Conservation (phyloP, 257 asterid species). For the Solanum pimpinellifolium region DNA sequence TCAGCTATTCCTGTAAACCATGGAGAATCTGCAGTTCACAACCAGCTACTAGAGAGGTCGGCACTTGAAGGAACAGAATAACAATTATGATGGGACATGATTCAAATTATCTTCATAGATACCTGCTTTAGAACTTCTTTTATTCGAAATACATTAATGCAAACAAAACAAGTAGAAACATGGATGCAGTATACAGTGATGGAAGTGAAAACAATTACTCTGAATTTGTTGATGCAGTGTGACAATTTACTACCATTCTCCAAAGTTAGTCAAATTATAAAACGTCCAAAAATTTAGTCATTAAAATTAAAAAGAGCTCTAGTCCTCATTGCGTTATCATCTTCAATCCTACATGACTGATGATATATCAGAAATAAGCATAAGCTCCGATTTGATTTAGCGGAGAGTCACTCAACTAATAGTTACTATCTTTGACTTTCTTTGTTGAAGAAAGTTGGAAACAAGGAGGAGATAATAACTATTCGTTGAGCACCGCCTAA, state of each 20-base stretch:
- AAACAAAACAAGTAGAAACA: neutral
- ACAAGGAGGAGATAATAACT: neutral
- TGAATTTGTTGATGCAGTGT: neutral
- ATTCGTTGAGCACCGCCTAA: neutral
- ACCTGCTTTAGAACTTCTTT: neutral
- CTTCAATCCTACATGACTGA: neutral
- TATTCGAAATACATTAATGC: neutral
- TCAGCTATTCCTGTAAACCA: neutral
- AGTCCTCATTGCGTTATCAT: neutral
- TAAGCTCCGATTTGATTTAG: neutral
- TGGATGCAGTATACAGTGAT: neutral
- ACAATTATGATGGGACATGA: neutral
- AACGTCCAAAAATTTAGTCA: neutral
- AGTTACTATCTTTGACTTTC: neutral
- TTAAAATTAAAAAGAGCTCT: neutral
- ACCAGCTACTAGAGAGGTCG: neutral
- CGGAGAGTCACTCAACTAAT: neutral
- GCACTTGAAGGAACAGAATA: neutral
- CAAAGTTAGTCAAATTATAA: neutral
- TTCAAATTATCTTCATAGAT: neutral
- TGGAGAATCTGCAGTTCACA: neutral
- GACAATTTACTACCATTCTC: neutral
- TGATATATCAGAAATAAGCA: neutral
- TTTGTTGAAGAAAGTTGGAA: neutral
- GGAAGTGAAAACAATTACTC: neutral